Conservation (phyloP, 305 asterid genomes). For the Rubia occidens region DNA sequence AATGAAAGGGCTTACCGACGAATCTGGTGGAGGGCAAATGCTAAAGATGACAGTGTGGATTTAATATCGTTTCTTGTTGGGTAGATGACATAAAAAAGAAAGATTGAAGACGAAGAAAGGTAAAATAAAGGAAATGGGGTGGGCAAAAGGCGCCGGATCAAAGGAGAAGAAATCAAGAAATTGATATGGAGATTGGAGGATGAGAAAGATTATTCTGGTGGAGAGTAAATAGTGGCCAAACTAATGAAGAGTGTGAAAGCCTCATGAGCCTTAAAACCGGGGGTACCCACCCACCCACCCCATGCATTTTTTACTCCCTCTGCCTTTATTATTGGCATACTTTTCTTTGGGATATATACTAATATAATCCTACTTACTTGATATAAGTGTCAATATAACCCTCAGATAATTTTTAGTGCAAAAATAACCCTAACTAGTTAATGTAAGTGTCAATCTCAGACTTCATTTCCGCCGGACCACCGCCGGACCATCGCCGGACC, state of each 20-base stretch:
- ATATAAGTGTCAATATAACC: too few relatives aligned
- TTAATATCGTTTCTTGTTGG: neutral
- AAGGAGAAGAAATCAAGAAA: slow-evolving; percentile 1
- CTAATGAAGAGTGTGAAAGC: neutral
- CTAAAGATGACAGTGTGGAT: neutral
- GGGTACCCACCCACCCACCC: too few relatives aligned
- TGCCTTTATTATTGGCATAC: too few relatives aligned
- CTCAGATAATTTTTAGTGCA: too few relatives aligned
- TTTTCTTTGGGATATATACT: too few relatives aligned
- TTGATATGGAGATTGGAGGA: slow-evolving; percentile 1
- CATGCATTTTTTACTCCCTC: too few relatives aligned
- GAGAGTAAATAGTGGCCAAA: slow-evolving; percentile 13
- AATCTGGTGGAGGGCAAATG: neutral
- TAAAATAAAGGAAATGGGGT: neutral
- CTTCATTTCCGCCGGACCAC: too few relatives aligned
- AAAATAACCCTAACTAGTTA: too few relatives aligned
- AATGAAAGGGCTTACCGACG: slow-evolving; percentile 12
- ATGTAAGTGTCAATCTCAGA: too few relatives aligned
- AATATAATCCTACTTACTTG: too few relatives aligned
- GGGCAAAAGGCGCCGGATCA: neutral
- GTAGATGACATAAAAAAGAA: neutral
- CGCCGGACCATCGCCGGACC: too few relatives aligned
- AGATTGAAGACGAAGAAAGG: neutral
- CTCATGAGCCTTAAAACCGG: too few relatives aligned
- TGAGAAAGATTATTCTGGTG: neutral